Percentiles rank a stretch among this genome's conserved stretches.
Evolutionary conservation across 2,329 filamentous ascomycete genomes (phyloP).

Genomic region (Scleromitrula shiraiana): DNA sequence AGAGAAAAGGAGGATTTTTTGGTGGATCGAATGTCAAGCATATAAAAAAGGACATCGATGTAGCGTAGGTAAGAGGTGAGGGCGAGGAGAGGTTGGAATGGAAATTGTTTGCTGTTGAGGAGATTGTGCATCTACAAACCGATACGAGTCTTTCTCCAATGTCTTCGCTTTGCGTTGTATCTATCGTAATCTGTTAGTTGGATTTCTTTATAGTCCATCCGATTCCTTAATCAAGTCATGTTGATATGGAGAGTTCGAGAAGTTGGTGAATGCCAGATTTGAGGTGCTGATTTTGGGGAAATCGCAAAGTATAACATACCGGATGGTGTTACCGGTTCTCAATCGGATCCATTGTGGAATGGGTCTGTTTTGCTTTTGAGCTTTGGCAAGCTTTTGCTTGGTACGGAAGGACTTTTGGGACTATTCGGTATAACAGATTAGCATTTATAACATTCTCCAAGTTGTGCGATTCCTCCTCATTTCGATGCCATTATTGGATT

Average conservation of each 20-base stretch:
- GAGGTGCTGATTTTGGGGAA: neutral
- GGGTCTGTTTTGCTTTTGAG: slow-evolving; percentile 99
- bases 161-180: slow-evolving; percentile 99
- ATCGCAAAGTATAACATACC: slow-evolving; percentile 47
- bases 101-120: slow-evolving; percentile 21
- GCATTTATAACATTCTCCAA: slow-evolving; percentile 14
- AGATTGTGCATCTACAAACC: slow-evolving; percentile 81
- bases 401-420: slow-evolving; percentile 99
- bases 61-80: slow-evolving; percentile 4
- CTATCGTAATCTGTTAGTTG: slow-evolving; percentile 40
- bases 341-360: slow-evolving; percentile 99
- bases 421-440: slow-evolving; percentile 41
- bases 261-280: too few species aligned
- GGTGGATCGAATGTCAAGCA: slow-evolving; percentile 10
- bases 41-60: slow-evolving; percentile 6
- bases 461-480: slow-evolving; percentile 7
- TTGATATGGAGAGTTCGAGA: neutral
- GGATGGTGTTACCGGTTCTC: slow-evolving; percentile 97
- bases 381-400: slow-evolving; percentile 99
- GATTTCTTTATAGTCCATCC: neutral
- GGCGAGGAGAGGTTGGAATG: slow-evolving; percentile 9
- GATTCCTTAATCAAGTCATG: neutral
- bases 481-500: neutral
- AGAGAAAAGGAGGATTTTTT: slow-evolving; percentile 5
- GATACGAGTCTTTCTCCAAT: slow-evolving; percentile 99